A percentile compares a stretch with the other conserved stretches of the same genome.
Evolutionary conservation across 2,329 filamentous ascomycete species (phyloP).

Genomic region (Fusarium begoniae): DNA sequence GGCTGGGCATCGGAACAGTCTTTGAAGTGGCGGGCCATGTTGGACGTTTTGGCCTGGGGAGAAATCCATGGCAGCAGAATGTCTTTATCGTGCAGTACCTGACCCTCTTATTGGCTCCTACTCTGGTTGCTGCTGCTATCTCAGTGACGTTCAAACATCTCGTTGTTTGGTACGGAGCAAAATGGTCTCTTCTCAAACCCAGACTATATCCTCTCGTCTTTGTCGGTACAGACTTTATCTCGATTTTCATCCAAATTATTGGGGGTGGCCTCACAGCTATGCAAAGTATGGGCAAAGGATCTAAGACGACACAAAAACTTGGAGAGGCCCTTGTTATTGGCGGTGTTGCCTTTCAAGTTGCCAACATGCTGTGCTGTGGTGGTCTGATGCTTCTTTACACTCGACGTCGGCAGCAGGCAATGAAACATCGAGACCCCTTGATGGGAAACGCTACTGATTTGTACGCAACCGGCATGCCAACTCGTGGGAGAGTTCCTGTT

Average conservation of each 20-base stretch:
- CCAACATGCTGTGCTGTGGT: constrained; percentile 40
- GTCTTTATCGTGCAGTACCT: constrained; percentile 54
- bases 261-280: constrained; percentile 31
- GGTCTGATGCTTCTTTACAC: constrained; percentile 24
- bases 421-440: neutral
- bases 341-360: constrained; percentile 42
- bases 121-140: constrained; percentile 56
- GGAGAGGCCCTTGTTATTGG: constrained; percentile 34
- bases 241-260: constrained; percentile 42
- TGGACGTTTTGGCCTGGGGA: constrained; percentile 49
- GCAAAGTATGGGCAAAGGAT: constrained; percentile 13
- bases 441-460: neutral
- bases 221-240: constrained; percentile 58
- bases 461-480: neutral
- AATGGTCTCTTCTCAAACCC: constrained; percentile 52
- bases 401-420: constrained; percentile 10
- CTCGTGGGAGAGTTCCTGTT: constrained; percentile 5
- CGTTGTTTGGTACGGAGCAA: constrained; percentile 52
- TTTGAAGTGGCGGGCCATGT: constrained; percentile 55
- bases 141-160: constrained; percentile 58
- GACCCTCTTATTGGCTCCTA: constrained; percentile 53
- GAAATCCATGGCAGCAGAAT: constrained; percentile 52
- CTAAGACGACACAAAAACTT: constrained; percentile 5
- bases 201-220: constrained; percentile 59
- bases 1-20: constrained; percentile 48